A percentile compares a stretch with the other conserved stretches of the same genome.
These are phyloP conservation scores for Russula olivacea DNA, from an alignment of 768 basidiomycete genomes.

Conservation along the genomic window DNA sequence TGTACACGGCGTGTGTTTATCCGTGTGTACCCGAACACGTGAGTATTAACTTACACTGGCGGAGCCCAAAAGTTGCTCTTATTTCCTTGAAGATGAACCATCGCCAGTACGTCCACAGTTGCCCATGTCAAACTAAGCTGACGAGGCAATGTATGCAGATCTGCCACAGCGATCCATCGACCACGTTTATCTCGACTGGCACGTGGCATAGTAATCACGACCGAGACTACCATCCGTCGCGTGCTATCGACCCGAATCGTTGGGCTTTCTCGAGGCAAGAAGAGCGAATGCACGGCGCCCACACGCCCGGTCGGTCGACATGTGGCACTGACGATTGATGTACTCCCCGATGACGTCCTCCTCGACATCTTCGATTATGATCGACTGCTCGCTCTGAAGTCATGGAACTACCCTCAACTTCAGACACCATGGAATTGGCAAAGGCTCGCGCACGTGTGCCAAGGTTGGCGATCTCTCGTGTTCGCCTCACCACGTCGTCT, in stretches of 20 bases:
- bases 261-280: not conserved
- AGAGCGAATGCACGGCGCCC: not conserved
- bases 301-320: too few relatives aligned
- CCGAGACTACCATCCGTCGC: not conserved
- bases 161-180: not conserved
- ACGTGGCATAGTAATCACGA: not conserved
- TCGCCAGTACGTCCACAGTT: not conserved
- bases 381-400: not conserved
- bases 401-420: too few relatives aligned
- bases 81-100: not conserved
- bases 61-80: too few relatives aligned
- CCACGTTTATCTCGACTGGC: not conserved
- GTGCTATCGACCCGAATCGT: not conserved
- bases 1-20: too few relatives aligned
- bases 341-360: constrained; percentile 8
- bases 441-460: constrained; percentile 12
- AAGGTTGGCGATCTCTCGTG: constrained; percentile 1
- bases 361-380: constrained; percentile 7
- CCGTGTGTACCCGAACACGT: too few relatives aligned
- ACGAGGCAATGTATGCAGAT: not conserved
- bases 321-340: not conserved
- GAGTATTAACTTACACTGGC: too few relatives aligned
- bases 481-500: constrained; percentile 7
- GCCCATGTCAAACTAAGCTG: not conserved
- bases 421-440: constrained; percentile 10